Evolutionary conservation across 495 filamentous ascomycete genomes (phyloP), one percentile per base, ranked within the genome.

Genomic region (Neurospora sublineolata): DNA sequence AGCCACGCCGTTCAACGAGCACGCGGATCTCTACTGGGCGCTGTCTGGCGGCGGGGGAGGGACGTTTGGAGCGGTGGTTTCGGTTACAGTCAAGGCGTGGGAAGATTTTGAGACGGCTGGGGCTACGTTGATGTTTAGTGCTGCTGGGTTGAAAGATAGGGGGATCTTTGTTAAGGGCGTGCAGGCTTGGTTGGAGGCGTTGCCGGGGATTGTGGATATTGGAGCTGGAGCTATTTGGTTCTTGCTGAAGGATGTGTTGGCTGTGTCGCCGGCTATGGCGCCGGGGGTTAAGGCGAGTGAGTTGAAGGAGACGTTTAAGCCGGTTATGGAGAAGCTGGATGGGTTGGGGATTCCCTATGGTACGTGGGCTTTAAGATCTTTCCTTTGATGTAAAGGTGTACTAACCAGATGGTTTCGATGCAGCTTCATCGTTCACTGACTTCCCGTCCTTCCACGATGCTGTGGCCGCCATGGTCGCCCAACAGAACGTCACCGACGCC

Each of bases 1-100:
- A 0, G 87, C 85, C 0, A 83, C 81, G 10, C 75, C 81, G 7
- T 44, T 44, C 3, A 73, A 77, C 8, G 75, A 79, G 40, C 79
- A 90, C 42, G 69, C 78, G 0, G 89, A 90, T 37, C 82, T 90
- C 2, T 91, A 86, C 82, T 90, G 85, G 88, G 89, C 89, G 10
- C 78, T 89, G 0, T 80, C 81, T 40, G 89, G 88, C 14, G 88
- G 88, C 11, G 88, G 87, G 8, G 83, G 78, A 3, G 84, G 86
- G 3, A 87, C 83, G 30, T 89, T 82, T 39, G 88, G 82, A 5
- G 83, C 88, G 2, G 86, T 90, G 5, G 74, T 79, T n/a, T 85
- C 83, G 3, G 74, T 83, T 69, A 83, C 80, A 1, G 79, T 84
- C 5, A 79, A 78, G 64, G 80, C 80, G 12, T 77, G 80, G 71